Base-by-base conservation (phyloP, 2,329 filamentous ascomycete species). In the Cladosporium oxysporum region DNA sequence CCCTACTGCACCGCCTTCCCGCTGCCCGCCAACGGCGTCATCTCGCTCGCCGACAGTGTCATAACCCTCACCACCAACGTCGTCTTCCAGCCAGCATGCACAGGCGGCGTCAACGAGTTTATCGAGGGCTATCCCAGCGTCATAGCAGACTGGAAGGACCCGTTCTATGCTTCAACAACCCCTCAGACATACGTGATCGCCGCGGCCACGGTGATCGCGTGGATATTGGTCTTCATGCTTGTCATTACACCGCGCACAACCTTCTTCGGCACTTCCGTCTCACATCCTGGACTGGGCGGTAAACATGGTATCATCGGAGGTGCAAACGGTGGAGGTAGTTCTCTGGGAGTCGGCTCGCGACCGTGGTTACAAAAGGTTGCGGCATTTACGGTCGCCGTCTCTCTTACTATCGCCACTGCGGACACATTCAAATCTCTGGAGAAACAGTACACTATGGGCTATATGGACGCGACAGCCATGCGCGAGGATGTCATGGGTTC, bases 201-300 rank as follows among this genome's bases (percentile, higher is more conserved):
- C 65, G 91, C 93, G 18, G 92, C 92, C 21, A 98, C 93, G 0
- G 90, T 97, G 64, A 90, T 96, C 59, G 90, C 93, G 58, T 98
- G 96, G 80, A 90, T 96, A 76, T 87, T 98, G 57, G 90, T 97
- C 71, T 91, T 97, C 69, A 96, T 97, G 86, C 88, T 98, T 44
- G 87, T 97, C 75, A 93, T 97, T 72, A 96, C 93, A 0, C 94
- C 94, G n/a, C 88, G 94, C 61, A 97, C 95, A 3, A 97, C 95
- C 77, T 89, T 96, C 69, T 88, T 96, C 66, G 92, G 92, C 63
- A 92, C 92, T 26, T 80, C 84, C 5, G 83, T 84, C 10, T 82
- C 84, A 41, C 81, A 83, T 31, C 68, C 72, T 18, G 72, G 72
- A 2, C 74, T 77, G 52, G 71, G 71, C 7, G 88, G 91, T 58